These are phyloP conservation scores for Talaromyces stipitatus DNA, from an alignment of 495 filamentous ascomycete genomes.

Conservation along the genomic window DNA sequence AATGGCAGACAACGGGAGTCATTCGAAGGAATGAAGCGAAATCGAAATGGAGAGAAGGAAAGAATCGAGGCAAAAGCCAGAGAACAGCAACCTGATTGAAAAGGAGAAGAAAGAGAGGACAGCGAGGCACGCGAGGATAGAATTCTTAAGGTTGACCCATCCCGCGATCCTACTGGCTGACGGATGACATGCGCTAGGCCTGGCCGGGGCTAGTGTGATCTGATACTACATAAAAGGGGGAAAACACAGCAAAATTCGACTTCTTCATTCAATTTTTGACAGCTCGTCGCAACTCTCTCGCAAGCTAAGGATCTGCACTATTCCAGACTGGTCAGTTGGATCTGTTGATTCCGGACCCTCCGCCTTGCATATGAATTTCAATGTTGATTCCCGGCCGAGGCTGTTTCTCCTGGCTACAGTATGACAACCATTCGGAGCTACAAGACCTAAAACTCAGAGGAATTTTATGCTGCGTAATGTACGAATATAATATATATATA, in stretches of 20 bases:
- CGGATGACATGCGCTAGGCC: neutral
- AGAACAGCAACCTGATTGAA: conserved; percentile 3
- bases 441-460: no score
- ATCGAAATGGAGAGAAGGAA: conserved; percentile 22
- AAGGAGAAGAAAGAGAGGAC: neutral
- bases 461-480: no score
- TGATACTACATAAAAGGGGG: neutral
- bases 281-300: neutral
- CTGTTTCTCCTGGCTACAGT: no score
- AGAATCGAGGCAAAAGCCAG: conserved; percentile 14
- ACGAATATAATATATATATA: no score
- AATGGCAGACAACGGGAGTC: neutral
- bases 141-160: no score
- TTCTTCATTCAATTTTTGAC: neutral
- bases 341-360: neutral
- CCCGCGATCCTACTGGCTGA: no score
- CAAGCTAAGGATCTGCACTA: neutral
- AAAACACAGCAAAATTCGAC: neutral
- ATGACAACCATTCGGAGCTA: no score
- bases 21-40: conserved; percentile 1
- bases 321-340: neutral
- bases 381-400: neutral
- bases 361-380: neutral
- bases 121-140: neutral
- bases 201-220: neutral